Percentiles rank a stretch among this genome's conserved stretches.
Conservation (phyloP, 140 eudicot species). For the Senecio squalidus region DNA sequence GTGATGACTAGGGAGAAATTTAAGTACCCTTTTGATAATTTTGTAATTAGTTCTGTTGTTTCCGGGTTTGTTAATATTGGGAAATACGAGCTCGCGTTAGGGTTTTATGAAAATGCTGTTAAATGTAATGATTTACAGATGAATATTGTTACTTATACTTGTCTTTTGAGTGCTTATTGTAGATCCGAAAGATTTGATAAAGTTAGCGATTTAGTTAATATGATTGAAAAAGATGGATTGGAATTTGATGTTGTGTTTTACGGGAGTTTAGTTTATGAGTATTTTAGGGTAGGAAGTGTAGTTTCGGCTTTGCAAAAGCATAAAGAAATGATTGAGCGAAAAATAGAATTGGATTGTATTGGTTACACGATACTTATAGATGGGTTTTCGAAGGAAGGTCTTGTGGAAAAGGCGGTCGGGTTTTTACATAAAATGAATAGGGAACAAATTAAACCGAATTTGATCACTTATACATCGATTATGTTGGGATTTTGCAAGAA, state of each 20-base stretch:
- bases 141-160: constrained; percentile 53
- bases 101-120: constrained; percentile 60
- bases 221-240: constrained; percentile 42
- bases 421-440: constrained; percentile 48
- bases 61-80: constrained; percentile 60
- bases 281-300: constrained; percentile 43
- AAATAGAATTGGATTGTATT: constrained; percentile 38
- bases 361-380: constrained; percentile 57
- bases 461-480: constrained; percentile 61
- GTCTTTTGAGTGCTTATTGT: constrained; percentile 58
- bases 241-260: constrained; percentile 62
- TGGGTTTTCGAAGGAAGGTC: constrained; percentile 67
- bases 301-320: constrained; percentile 39
- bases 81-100: constrained; percentile 59
- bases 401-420: constrained; percentile 68
- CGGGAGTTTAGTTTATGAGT: constrained; percentile 51
- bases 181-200: constrained; percentile 37
- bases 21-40: constrained; percentile 56
- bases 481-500: constrained; percentile 71
- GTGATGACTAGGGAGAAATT: constrained; percentile 46
- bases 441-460: constrained; percentile 46
- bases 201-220: constrained; percentile 29
- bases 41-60: constrained; percentile 63
- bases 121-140: constrained; percentile 34
- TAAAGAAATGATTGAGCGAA: constrained; percentile 51